Evolutionary conservation across 495 filamentous ascomycete genomes (phyloP), one percentile per base, ranked within the genome.

Genomic region (Wilcoxina mikolae): DNA sequence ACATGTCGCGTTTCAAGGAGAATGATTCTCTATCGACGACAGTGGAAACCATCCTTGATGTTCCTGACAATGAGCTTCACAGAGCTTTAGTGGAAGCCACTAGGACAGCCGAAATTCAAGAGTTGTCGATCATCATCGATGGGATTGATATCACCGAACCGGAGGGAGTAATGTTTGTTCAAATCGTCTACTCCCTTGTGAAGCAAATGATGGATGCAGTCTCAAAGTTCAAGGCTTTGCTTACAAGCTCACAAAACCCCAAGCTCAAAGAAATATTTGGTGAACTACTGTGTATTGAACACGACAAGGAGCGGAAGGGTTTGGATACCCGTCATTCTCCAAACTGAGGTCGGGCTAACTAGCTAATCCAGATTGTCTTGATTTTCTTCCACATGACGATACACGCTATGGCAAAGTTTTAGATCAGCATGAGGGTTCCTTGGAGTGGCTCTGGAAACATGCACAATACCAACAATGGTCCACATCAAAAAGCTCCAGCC

Each of bases 381-480:
- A 18, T 20, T 20, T 43, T 43, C 39, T 43, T 4, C 39, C 10
- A 43, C 39, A 43, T 20, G 39, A 43, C 39, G 51, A 54, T 31
- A 26, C 31, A 35, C 39, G 56, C 15, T 54, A 58, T 38, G 39
- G 35, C 10, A 54, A 53, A 35, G 54, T 58, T 12, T 0, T 41
- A 15, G n/a, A 22, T 26, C 25, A 46, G n/a, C 25, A 58, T 46
- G 10, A 11, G 1, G 3, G 46, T 48, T 54, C 56, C 0, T 29
- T 44, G n/a, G 38, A 42, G 26, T 56, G 56, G 56, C 3, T 54
- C 18, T 44, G 51, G 35, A 0, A 53, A 38, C 27, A 27, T 47
- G n/a, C 39, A 38, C 15, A 47, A 27, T 58, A 54, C 23, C 24
- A 35, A 10, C 17, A n/a, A 17, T 58, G 56, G 56, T 24, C 3